A percentile compares a stretch with the other conserved stretches of the same genome.
Conservation (phyloP, 495 filamentous ascomycete genomes). For the Daldinia loculata region DNA sequence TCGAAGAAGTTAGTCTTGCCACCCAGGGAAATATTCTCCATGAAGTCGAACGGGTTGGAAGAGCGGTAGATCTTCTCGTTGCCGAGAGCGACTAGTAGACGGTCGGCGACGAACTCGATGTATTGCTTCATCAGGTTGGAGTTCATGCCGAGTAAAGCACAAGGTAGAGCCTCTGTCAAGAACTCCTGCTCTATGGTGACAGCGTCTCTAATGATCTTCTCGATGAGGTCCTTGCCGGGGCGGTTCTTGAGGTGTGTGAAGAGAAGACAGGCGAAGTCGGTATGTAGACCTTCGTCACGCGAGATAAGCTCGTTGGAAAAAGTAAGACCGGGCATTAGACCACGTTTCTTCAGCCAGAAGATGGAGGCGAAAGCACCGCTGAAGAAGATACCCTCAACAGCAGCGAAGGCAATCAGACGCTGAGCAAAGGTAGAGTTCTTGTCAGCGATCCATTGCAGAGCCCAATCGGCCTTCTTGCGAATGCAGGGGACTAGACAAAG, state of each 20-base stretch:
- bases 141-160: conserved; percentile 96
- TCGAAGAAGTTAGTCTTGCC: conserved; percentile 99
- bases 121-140: conserved; percentile 97
- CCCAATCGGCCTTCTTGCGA: conserved; percentile 98
- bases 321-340: conserved; percentile 96
- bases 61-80: conserved; percentile 92
- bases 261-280: conserved; percentile 96
- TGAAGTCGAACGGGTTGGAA: conserved; percentile 98
- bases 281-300: conserved; percentile 98
- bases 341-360: conserved; percentile 99
- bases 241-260: conserved; percentile 95
- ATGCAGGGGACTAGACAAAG: conserved; percentile 80
- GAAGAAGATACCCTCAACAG: conserved; percentile 99
- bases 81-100: conserved; percentile 88
- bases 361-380: conserved; percentile 98
- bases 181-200: conserved; percentile 98
- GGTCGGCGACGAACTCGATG: conserved; percentile 98
- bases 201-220: conserved; percentile 91
- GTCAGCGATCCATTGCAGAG: conserved; percentile 92
- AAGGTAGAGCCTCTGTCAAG: conserved; percentile 92
- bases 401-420: conserved; percentile 96
- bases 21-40: conserved; percentile 98
- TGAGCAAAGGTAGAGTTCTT: conserved; percentile 91
- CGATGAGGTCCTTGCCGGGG: conserved; percentile 78
- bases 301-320: conserved; percentile 99